phyloP scores from a whole-genome alignment of 129 eudicot species.

The Scalesia atractyloides region DNA sequence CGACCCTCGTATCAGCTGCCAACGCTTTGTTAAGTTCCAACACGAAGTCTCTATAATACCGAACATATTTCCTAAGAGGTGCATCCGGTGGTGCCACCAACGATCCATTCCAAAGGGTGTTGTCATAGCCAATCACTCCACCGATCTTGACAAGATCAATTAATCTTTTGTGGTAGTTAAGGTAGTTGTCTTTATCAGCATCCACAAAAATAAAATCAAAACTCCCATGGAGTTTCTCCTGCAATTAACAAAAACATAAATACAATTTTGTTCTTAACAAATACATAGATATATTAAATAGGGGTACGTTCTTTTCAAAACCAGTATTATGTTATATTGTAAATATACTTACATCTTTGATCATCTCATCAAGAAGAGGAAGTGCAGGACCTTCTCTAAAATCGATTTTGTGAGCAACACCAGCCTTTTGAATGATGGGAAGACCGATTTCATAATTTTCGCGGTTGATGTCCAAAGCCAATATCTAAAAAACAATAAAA shows the following conservation, averaged over 20 bases:
- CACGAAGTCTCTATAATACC: slow-evolving; percentile 33
- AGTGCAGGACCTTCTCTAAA: slow-evolving; percentile 42
- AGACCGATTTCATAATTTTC: slow-evolving; percentile 33
- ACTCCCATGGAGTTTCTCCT: slow-evolving; percentile 23
- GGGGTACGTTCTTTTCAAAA: too few species aligned
- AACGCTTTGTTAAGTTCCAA: slow-evolving; percentile 34
- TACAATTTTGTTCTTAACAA: too few species aligned
- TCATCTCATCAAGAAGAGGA: slow-evolving; percentile 37
- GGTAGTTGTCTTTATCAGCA: slow-evolving; percentile 35
- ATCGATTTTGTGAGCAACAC: slow-evolving; percentile 43
- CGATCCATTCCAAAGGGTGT: slow-evolving; percentile 37
- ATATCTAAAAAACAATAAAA: background rate
- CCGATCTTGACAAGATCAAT: slow-evolving; percentile 34
- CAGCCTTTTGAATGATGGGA: slow-evolving; percentile 36
- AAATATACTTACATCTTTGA: slow-evolving; percentile 35
- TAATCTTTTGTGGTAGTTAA: slow-evolving; percentile 31
- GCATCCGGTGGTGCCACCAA: slow-evolving; percentile 35
- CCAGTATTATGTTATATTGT: background rate
- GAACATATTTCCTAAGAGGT: slow-evolving; percentile 29
- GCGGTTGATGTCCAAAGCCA: slow-evolving; percentile 31
- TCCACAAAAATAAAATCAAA: slow-evolving; percentile 39
- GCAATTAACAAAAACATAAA: too few species aligned
- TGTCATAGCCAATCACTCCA: slow-evolving; percentile 34
- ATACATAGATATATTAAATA: too few species aligned
- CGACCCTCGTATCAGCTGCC: slow-evolving; percentile 25